A percentile compares a stretch with the other conserved stretches of the same genome.
Conservation (phyloP, 2,329 filamentous ascomycete species). For the Zasmidium citrigriseum region DNA sequence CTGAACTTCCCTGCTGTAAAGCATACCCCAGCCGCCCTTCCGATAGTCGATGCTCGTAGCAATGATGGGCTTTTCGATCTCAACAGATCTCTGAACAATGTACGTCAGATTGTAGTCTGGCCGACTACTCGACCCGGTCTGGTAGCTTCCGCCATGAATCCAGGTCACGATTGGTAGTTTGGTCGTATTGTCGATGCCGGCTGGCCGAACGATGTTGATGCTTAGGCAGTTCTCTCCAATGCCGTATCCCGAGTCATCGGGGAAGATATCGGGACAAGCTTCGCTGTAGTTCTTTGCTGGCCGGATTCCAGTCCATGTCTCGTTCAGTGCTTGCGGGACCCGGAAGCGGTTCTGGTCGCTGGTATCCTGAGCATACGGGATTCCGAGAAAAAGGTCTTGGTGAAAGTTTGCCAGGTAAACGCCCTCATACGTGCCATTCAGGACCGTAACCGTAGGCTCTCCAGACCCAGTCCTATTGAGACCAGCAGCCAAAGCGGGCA, state of each 20-base stretch:
- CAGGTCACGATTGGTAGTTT: slow-evolving; percentile 58
- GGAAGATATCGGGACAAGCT: slow-evolving; percentile 20
- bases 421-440: slow-evolving; percentile 45
- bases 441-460: slow-evolving; percentile 7
- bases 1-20: slow-evolving; percentile 56
- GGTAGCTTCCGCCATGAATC: slow-evolving; percentile 51
- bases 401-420: slow-evolving; percentile 41
- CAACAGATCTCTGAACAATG: slow-evolving; percentile 52
- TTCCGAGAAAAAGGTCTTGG: slow-evolving; percentile 50
- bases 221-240: slow-evolving; percentile 58
- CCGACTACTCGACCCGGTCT: slow-evolving; percentile 19
- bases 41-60: slow-evolving; percentile 65
- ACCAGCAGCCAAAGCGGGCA: background rate
- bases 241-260: slow-evolving; percentile 16
- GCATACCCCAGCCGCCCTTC: slow-evolving; percentile 68
- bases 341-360: slow-evolving; percentile 35
- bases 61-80: slow-evolving; percentile 53
- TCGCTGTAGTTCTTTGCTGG: slow-evolving; percentile 20
- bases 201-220: slow-evolving; percentile 61
- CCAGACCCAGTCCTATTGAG: background rate
- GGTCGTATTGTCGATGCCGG: slow-evolving; percentile 40
- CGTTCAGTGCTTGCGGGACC: slow-evolving; percentile 26
- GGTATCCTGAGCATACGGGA: slow-evolving; percentile 40
- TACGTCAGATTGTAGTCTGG: slow-evolving; percentile 61
- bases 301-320: slow-evolving; percentile 17